Percentiles rank a stretch among this genome's conserved stretches.
Conservation (phyloP, 495 filamentous ascomycete species). For the Xylaria scruposa region DNA sequence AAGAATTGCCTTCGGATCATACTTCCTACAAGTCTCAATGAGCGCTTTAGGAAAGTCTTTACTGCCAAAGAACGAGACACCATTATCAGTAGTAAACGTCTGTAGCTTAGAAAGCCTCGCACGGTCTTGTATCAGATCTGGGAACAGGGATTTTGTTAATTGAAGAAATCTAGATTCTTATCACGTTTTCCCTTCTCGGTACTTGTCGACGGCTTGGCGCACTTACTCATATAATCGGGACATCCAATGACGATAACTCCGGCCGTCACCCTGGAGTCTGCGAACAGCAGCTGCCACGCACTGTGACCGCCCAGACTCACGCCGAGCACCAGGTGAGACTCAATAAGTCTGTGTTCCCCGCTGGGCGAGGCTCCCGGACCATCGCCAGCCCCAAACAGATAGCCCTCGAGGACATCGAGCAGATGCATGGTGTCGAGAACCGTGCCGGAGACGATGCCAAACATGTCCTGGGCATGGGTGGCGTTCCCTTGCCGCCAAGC, state of each 20-base stretch:
- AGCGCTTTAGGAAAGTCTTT: constrained; percentile 74
- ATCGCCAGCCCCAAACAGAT: constrained; percentile 66
- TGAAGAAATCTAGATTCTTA: neutral
- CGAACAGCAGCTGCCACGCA: constrained; percentile 80
- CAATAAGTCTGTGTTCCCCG: constrained; percentile 53
- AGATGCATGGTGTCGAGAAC: constrained; percentile 73
- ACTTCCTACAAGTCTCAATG: constrained; percentile 63
- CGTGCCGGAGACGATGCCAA: constrained; percentile 62
- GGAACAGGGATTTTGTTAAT: neutral
- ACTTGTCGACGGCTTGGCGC: too few species aligned
- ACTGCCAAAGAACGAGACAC: constrained; percentile 73
- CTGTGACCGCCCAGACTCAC: constrained; percentile 89
- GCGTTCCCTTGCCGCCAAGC: constrained; percentile 82
- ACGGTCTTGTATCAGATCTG: constrained; percentile 75
- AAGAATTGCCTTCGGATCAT: constrained; percentile 74
- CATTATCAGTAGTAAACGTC: constrained; percentile 60
- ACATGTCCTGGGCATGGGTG: constrained; percentile 62
- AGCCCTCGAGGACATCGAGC: constrained; percentile 77
- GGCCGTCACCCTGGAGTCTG: constrained; percentile 76
- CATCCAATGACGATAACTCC: constrained; percentile 85
- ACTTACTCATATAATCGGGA: constrained; percentile 77
- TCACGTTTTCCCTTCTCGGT: neutral
- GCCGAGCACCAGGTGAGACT: constrained; percentile 76
- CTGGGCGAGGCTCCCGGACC: constrained; percentile 30
- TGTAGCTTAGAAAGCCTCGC: constrained; percentile 73